A percentile compares a stretch with the other conserved stretches of the same genome.
These are phyloP conservation scores for Oryza coarctata DNA, from an alignment of 176 grass and related monocot genomes.

Conservation along the genomic window DNA sequence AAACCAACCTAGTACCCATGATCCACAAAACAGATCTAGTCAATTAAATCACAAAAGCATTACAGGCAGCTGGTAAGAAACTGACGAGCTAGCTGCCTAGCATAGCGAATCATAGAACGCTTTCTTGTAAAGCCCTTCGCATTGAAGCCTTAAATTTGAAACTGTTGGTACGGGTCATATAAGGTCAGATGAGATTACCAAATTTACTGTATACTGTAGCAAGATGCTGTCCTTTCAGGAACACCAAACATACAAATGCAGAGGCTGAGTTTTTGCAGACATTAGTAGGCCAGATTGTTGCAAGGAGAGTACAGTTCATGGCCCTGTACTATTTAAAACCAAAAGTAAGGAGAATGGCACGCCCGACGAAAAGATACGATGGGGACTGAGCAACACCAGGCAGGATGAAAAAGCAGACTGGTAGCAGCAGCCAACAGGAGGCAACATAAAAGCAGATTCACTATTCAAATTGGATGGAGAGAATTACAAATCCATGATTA, in stretches of 20 bases:
- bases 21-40: constrained; percentile 18
- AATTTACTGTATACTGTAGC: constrained; percentile 31
- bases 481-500: constrained; percentile 41
- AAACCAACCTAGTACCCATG: constrained; percentile 28
- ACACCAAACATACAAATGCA: constrained; percentile 33
- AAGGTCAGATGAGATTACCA: background rate
- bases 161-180: background rate
- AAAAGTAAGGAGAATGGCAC: constrained; percentile 30
- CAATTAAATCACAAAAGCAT: constrained; percentile 24
- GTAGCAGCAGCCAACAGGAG: constrained; percentile 8
- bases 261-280: constrained; percentile 39
- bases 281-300: constrained; percentile 35
- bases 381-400: constrained; percentile 33
- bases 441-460: constrained; percentile 31
- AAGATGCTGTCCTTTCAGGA: constrained; percentile 42
- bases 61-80: constrained; percentile 19
- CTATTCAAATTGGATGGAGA: constrained; percentile 11
- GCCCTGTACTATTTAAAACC: constrained; percentile 30
- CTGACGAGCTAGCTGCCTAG: background rate
- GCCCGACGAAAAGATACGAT: constrained; percentile 41
- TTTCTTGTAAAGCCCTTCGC: background rate
- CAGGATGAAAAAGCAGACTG: constrained; percentile 39
- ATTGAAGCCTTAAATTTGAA: constrained; percentile 43
- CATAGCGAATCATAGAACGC: background rate
- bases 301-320: constrained; percentile 32